Base-by-base conservation (phyloP, 148 eudicot genomes). In the Cornus florida region DNA sequence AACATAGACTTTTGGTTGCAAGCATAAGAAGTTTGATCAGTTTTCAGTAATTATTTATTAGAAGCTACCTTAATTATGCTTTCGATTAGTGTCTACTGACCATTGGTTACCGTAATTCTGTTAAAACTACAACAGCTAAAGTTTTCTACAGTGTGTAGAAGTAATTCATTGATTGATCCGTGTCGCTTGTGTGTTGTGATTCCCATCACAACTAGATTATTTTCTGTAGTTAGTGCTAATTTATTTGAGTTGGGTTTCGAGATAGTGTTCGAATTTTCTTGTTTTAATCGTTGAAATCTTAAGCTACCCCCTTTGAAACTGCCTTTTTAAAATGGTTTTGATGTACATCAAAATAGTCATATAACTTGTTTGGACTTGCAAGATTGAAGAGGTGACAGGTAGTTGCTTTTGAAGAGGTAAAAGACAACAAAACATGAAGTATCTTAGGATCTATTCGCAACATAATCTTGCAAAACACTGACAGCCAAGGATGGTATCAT, bases 321-420 rank as follows among this genome's bases (percentile, higher is more conserved):
- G 35, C 77, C 46, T 57, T 56, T n/a, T 38, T 14, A n/a, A 74
- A 23, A 73, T 73, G 66, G 13, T 43, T 59, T 14, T 74, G 67
- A 32, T 32, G 31, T 41, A 14, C 32, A 35, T 60, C 33, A 14
- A 32, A 12, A 31, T 10, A 39, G 14, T 69, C 12, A 67, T 67
- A 32, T 65, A 33, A 12, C 53, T 48, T 0, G 9, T 53, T 53
- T 53, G 10, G 7, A 16, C 19, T 53, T 16, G 19, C 5, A 13
- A 53, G 17, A 53, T 8, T 11, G 17, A 16, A 53, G 16, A 53
- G 59, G 5, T 53, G 14, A 16, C 12, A 12, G 59, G 4, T 16
- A 13, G 59, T 53, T 50, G 57, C 57, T 33, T 74, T 60, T 31
- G 32, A 20, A 73, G 76, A 32, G 67, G 76, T 60, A 32, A 41